Base-by-base conservation (phyloP, 441 rosid species). In the Arabidopsis lyrata region DNA sequence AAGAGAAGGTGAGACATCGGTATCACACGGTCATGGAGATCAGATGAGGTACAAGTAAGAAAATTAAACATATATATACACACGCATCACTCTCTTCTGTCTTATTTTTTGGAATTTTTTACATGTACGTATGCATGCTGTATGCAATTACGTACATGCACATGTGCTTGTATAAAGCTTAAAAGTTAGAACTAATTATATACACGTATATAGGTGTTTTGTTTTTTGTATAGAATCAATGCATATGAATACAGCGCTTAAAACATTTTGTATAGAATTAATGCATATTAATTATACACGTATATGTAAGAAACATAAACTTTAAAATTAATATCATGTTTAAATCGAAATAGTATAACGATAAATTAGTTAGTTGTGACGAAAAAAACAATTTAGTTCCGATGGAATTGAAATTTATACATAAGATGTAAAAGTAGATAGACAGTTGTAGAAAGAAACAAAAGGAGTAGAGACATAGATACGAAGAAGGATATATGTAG, bases 1-100 rank as follows among this genome's bases (percentile, higher is more conserved):
- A 64, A 73, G 72, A 81, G 83, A 77, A 38, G 90, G 88, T 87
- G 76, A 84, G 84, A 78, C 77, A 80, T 87, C 92, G 47, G 64
- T 77, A 81, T 87, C 92, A 83, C 64, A 75, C 63, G 20, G 68
- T 41, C 78, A 75, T 60, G 63, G 56, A 58, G 74, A 66, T 29
- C 61, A 67, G 66, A 73, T 34, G 64, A 44, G 64, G 66, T 65
- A 64, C 71, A 64, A 27, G 20, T 57, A 42, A 13, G 50, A 22
- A 57, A 45, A 41, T 41, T 18, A 50, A 14, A 27, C 22, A 72
- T 45, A 56, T 57, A 48, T 32, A 60, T 52, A 54, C 34, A 35
- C 68, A 54, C 24, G 55, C 67, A 52, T 61, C 16, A 41, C 61
- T 61, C 61, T 61, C 63, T 42, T 16, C 27, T 74, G 47, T 66